Evolutionary conservation across 106 monocot species (phyloP), one percentile per base, ranked within the genome.

Genomic region (Phalaenopsis aphrodite): DNA sequence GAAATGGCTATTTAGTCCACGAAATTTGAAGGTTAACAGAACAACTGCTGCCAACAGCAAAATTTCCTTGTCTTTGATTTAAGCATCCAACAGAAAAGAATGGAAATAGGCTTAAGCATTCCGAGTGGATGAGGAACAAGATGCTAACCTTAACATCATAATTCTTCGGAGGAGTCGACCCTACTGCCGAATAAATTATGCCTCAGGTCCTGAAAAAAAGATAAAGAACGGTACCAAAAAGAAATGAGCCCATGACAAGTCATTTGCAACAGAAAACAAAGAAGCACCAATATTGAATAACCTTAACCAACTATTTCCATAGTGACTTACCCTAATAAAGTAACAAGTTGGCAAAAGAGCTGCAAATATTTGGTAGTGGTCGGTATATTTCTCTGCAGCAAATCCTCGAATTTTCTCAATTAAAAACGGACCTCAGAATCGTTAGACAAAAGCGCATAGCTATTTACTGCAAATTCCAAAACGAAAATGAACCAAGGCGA

Each of bases 111-210:
- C 74, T 5, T 37, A 14, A 39, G 8, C 38, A 11, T 30, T 11
- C 38, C 12, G 8, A 69, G 69, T 37, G 9, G 38, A 3, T 61
- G 10, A 69, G 5, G 69, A 69, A 10, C 8, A 74, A 43, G n/a
- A 45, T n/a, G 41, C 43, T 6, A 42, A 74, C 74, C 74, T 74
- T 74, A 36, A 74, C 74, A 74, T 74, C 74, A 19, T 74, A 74
- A 18, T 43, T 74, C n/a, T 45, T n/a, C n/a, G 39, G 15, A 69
- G 39, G 69, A 39, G n/a, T 7, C 38, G 41, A 74, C 43, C 15
- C 36, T 41, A 41, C 38, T 39, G 38, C 15, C 7, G 3, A 3
- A 71, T 2, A 36, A 41, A 16, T 15, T 71, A 71, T 45, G 17
- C 16, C 42, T 38, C 74, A 74, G 5, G 19, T 45, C 19, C 74